These are phyloP conservation scores for Closterium sp. DNA, from an alignment of 139 green algal genomes.

Conservation along the genomic window DNA sequence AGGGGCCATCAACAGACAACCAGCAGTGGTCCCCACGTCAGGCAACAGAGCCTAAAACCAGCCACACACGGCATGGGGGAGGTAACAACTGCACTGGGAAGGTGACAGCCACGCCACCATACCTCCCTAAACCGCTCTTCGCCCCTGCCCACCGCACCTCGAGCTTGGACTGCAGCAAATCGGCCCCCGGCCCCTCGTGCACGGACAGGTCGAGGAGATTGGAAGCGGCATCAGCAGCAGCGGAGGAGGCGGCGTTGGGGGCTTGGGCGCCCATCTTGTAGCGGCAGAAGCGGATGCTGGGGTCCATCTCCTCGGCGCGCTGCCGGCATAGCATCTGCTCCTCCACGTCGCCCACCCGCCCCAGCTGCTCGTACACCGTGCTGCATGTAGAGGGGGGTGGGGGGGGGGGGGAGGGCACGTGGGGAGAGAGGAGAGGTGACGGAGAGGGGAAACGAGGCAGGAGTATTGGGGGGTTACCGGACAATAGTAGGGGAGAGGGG, in stretches of 20 bases:
- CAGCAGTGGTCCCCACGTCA: too few relatives aligned
- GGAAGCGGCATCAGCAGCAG: not conserved
- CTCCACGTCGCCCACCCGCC: slow-evolving; percentile 70
- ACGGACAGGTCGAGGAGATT: not conserved
- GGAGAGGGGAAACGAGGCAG: too few relatives aligned
- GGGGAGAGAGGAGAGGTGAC: not conserved
- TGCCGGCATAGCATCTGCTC: slow-evolving; percentile 66
- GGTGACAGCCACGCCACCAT: too few relatives aligned
- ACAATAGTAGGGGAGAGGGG: too few relatives aligned
- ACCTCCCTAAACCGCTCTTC: not conserved
- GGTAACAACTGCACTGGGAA: not conserved
- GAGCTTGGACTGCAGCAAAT: slow-evolving; percentile 49
- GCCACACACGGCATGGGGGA: too few relatives aligned
- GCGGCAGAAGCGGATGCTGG: slow-evolving; percentile 75
- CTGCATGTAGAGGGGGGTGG: slow-evolving; percentile 49
- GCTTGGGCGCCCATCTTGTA: slow-evolving; percentile 70
- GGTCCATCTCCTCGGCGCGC: slow-evolving; percentile 81
- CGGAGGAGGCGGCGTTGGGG: not conserved
- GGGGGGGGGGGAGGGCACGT: not conserved
- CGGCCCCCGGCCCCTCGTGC: not conserved
- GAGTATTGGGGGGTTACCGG: too few relatives aligned
- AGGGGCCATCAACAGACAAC: too few relatives aligned
- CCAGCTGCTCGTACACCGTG: slow-evolving; percentile 74
- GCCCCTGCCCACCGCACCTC: slow-evolving; percentile 2
- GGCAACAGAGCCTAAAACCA: too few relatives aligned